Evolutionary conservation across 2,329 filamentous ascomycete species (phyloP).

Genomic region (Epichloe sylvatica): DNA sequence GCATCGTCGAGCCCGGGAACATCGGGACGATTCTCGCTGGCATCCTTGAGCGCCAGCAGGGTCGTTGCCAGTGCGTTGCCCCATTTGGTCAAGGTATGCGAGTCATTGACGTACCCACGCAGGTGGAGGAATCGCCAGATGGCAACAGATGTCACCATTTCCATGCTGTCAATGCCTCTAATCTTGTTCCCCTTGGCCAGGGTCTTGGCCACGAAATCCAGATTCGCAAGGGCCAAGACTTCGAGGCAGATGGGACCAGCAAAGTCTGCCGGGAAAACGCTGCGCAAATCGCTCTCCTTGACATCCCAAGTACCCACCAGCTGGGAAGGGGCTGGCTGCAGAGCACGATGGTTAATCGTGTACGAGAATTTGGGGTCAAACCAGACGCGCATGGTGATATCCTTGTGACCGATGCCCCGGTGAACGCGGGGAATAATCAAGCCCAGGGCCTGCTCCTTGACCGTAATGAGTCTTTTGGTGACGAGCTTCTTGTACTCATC

Average conservation of each 20-base stretch:
- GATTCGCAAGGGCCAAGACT: constrained; percentile 53
- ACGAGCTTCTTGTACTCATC: constrained; percentile 71
- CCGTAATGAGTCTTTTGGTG: constrained; percentile 55
- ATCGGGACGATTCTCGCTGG: constrained; percentile 29
- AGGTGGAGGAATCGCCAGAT: constrained; percentile 85
- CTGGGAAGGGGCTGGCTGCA: constrained; percentile 33
- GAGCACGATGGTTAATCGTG: constrained; percentile 48
- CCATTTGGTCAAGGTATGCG: constrained; percentile 72
- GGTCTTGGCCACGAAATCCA: constrained; percentile 56
- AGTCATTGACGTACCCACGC: constrained; percentile 66
- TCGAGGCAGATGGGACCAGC: constrained; percentile 37
- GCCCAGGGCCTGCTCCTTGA: constrained; percentile 63
- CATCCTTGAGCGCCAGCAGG: constrained; percentile 46
- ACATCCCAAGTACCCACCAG: constrained; percentile 56
- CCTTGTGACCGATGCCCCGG: constrained; percentile 68
- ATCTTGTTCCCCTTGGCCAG: constrained; percentile 44
- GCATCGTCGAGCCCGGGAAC: constrained; percentile 54
- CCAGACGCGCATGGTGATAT: constrained; percentile 70
- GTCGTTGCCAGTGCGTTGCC: constrained; percentile 64
- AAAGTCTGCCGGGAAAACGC: constrained; percentile 30
- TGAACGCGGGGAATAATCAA: constrained; percentile 69
- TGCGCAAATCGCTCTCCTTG: constrained; percentile 40
- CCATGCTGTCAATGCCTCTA: constrained; percentile 48
- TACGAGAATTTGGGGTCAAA: constrained; percentile 58
- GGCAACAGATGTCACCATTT: constrained; percentile 57